These are phyloP conservation scores for Entoloma clypeatum DNA, from an alignment of 1,284 basidiomycete genomes.

Conservation along the genomic window DNA sequence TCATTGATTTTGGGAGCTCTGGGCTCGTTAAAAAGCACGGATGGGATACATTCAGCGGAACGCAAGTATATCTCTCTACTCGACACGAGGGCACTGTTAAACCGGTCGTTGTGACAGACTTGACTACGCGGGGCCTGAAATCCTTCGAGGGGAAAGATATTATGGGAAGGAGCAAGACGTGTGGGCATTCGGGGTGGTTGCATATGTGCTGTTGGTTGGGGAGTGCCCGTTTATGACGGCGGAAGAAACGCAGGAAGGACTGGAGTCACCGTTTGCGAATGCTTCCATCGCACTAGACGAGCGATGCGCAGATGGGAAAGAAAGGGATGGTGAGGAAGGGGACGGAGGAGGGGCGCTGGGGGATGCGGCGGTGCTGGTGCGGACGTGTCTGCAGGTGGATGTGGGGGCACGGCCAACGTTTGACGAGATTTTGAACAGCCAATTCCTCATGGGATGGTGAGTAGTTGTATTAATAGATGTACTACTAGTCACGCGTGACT, in stretches of 20 bases:
- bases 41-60: conserved; percentile 96
- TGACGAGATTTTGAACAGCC: conserved; percentile 71
- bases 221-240: conserved; percentile 93
- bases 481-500: conserved; percentile 9
- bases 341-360: conserved; percentile 80
- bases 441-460: conserved; percentile 68
- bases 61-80: conserved; percentile 49
- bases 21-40: conserved; percentile 80
- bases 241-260: conserved; percentile 77
- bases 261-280: conserved; percentile 69
- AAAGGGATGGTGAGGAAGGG: conserved; percentile 63
- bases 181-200: conserved; percentile 98
- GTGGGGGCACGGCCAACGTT: conserved; percentile 75
- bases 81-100: conserved; percentile 5
- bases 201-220: conserved; percentile 92
- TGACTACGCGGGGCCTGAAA: conserved; percentile 97
- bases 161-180: conserved; percentile 96
- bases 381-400: conserved; percentile 75
- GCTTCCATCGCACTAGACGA: conserved; percentile 74
- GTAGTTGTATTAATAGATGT: no score
- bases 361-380: conserved; percentile 78
- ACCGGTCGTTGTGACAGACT: conserved; percentile 47
- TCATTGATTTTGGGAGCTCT: conserved; percentile 97
- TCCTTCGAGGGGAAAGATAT: conserved; percentile 91
- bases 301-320: conserved; percentile 67